Percentiles rank a stretch among this genome's conserved stretches.
phyloP scores from a whole-genome alignment of 805 yeast genomes.

The Suhomyces prunicola region DNA sequence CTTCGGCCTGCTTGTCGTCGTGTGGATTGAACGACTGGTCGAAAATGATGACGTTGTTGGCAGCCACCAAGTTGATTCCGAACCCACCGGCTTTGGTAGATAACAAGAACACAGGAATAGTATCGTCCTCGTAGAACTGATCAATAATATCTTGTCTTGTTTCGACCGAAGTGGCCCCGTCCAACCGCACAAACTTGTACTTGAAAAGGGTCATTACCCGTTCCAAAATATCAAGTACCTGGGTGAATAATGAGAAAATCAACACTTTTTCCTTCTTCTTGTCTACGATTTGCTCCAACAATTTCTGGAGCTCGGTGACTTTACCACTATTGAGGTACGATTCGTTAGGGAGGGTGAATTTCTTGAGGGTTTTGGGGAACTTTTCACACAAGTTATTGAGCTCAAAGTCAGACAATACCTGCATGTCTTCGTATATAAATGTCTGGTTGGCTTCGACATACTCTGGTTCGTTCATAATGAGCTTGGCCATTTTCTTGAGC shows the following conservation, averaged over 20 bases:
- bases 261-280: constrained; percentile 66
- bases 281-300: constrained; percentile 56
- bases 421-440: constrained; percentile 90
- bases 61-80: constrained; percentile 95
- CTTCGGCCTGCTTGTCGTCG: constrained; percentile 98
- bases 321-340: constrained; percentile 74
- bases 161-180: constrained; percentile 93
- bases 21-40: constrained; percentile 97
- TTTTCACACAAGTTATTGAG: constrained; percentile 68
- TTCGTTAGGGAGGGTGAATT: constrained; percentile 50
- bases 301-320: constrained; percentile 50
- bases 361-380: constrained; percentile 63
- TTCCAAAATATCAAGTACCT: constrained; percentile 85
- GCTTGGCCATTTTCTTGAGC: constrained; percentile 66
- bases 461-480: constrained; percentile 76
- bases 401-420: constrained; percentile 90
- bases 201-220: constrained; percentile 59
- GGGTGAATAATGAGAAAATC: constrained; percentile 89
- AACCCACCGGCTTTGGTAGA: constrained; percentile 99
- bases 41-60: constrained; percentile 85
- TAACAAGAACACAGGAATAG: constrained; percentile 80
- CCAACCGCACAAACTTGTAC: constrained; percentile 77
- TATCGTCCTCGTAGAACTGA: constrained; percentile 74
- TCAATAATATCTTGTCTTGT: constrained; percentile 90
- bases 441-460: constrained; percentile 74